Base-by-base conservation (phyloP, 805 yeast species). In the Saccharomyces paradoxus region DNA sequence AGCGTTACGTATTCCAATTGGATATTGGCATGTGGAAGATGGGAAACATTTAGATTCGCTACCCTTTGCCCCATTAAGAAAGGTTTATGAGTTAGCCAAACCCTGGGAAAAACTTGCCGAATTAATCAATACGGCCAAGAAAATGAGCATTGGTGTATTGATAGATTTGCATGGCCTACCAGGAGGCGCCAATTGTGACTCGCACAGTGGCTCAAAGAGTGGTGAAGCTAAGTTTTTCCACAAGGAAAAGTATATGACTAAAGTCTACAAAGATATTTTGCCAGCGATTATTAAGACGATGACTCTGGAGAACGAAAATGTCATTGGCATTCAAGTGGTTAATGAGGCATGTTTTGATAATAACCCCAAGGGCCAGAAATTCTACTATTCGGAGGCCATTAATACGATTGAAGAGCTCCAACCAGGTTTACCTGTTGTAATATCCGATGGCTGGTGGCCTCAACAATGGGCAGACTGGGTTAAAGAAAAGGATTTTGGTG, bases 381-480 rank as follows among this genome's bases (percentile, higher is more conserved):
- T 68, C 3, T 92, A 84, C 69, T 91, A 91, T 66, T 63, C 76
- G 9, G 77, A 79, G 21, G 96, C 96, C 0, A 73, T 82, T 41
- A 73, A 75, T 32, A 76, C 77, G 46, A 84, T 92, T 47, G 75
- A 92, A 30, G 66, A 69, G 22, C 73, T 75, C 14, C 86, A 88
- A 64, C 50, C 68, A 1, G 69, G 69, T 1, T 70, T 89, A 32
- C 96, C 96, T 0, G 74, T 92, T 5, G 73, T 87, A 17, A 86
- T 92, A 37, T 88, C 96, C 1, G 98, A 92, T 67, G 96, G 96
- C 2, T 94, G 98, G 98, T 85, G 89, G 84, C 80, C 94, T 4
- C 79, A 80, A 59, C 87, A 81, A 65, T 88, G 90, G 88, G 83
- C 78, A 26, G 74, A 82, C 56, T 87, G 86, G 84, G 68, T 89